Base-by-base conservation (phyloP, 441 rosid species). In the Populus hybrid region DNA sequence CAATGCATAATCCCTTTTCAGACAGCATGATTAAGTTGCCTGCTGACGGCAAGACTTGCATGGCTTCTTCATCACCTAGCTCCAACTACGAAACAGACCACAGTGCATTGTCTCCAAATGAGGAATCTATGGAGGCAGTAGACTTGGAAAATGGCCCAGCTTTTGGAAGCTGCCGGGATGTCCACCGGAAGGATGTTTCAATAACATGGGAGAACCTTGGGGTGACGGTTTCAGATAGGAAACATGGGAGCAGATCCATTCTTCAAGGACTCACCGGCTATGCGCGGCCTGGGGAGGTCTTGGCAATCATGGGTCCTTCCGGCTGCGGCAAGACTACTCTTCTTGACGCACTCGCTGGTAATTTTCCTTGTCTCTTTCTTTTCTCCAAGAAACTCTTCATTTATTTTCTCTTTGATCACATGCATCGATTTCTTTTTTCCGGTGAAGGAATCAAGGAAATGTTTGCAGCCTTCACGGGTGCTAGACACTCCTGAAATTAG, bases 261-360 rank as follows among this genome's bases (percentile, higher is more conserved):
- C 78, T 89, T 64, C 78, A 83, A 75, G 84, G 73, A 8, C 28
- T 85, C 9, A 81, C 83, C 0, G 92, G 92, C 2, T 87, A 70
- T 65, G 92, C 89, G 6, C 77, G 73, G 50, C 90, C 90, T 1
- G 89, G 87, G 3, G 75, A 79, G 59, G 70, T 86, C 1, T 75
- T 89, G 21, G 92, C 89, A 19, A 61, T 87, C 50, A 81, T 89
- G 91, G 91, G 90, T 63, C 91, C 91, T 79, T 88, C 89, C 1
- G 91, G 91, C 23, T 85, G 71, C 28, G 92, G 92, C 76, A 88
- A 88, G 70, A 81, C 91, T 2, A 80, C 91, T 36, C 89, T 85
- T 64, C 84, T 88, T 2, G 89, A 88, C 57, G 80, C 87, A 9
- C 75, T 88, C 72, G 86, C 88, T 5, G 91, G 91, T 88, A 76